These are phyloP conservation scores for Boletus reticulatus DNA, from an alignment of 768 basidiomycete species.

Conservation along the genomic window DNA sequence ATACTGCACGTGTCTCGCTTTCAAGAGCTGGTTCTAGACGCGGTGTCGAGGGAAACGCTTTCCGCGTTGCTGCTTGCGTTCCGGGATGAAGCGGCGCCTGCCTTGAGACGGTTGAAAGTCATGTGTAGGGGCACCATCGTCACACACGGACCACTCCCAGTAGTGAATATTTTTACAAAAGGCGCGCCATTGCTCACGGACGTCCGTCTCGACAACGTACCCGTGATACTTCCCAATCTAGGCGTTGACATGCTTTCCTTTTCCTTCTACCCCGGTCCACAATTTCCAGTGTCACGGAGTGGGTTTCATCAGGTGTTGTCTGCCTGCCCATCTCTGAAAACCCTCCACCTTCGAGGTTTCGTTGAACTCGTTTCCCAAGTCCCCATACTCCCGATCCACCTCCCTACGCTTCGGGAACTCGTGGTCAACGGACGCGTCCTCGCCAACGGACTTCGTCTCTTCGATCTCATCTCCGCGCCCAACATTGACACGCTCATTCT, in stretches of 20 bases:
- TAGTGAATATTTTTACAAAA: slow-evolving; percentile 24
- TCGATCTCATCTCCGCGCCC: slow-evolving; percentile 31
- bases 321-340: slow-evolving; percentile 19
- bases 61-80: slow-evolving; percentile 21
- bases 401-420: slow-evolving; percentile 30
- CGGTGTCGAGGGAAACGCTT: slow-evolving; percentile 31
- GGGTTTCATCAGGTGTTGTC: slow-evolving; percentile 21
- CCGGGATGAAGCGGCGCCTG: slow-evolving; percentile 26
- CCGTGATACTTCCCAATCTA: slow-evolving; percentile 23
- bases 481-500: slow-evolving; percentile 32
- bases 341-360: slow-evolving; percentile 31
- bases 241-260: slow-evolving; percentile 28
- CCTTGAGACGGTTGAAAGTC: slow-evolving; percentile 24
- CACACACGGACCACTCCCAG: slow-evolving; percentile 26
- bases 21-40: slow-evolving; percentile 29
- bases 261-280: slow-evolving; percentile 33
- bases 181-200: slow-evolving; percentile 33
- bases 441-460: slow-evolving; percentile 28
- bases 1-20: slow-evolving; percentile 31
- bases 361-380: slow-evolving; percentile 24
- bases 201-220: slow-evolving; percentile 33
- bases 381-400: slow-evolving; percentile 19
- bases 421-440: slow-evolving; percentile 31
- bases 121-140: slow-evolving; percentile 32
- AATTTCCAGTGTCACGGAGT: slow-evolving; percentile 27